phyloP scores from a whole-genome alignment of 225 moss, liverwort and hornwort genomes.

The Marchantia polymorpha region DNA sequence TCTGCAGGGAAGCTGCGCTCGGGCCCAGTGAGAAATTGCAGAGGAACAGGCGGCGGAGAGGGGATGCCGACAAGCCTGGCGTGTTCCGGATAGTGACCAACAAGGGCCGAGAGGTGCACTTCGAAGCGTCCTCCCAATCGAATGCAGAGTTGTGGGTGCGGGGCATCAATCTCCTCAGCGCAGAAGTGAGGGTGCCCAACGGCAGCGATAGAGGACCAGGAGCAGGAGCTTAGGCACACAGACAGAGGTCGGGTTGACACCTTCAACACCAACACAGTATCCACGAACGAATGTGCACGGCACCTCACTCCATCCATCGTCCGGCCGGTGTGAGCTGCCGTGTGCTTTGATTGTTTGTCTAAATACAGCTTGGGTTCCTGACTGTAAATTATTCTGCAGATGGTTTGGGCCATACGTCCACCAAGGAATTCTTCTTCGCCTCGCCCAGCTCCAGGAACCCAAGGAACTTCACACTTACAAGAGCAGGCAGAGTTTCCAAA shows the following conservation, averaged over 20 bases:
- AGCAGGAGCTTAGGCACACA: constrained; percentile 17
- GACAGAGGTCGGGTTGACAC: not conserved
- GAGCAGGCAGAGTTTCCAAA: constrained; percentile 11
- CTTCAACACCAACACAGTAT: not conserved
- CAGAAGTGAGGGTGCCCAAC: constrained; percentile 25
- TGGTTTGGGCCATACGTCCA: not conserved
- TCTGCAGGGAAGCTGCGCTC: constrained; percentile 35
- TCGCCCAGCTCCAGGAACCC: constrained; percentile 14
- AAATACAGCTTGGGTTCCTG: constrained; percentile 13
- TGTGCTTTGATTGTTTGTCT: not conserved
- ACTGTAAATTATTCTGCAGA: constrained; percentile 20
- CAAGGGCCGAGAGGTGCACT: constrained; percentile 48
- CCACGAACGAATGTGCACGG: not conserved
- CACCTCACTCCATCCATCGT: not conserved
- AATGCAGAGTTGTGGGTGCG: constrained; percentile 55
- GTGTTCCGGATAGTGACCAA: constrained; percentile 38
- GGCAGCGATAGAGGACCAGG: constrained; percentile 14
- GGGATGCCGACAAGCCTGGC: constrained; percentile 33
- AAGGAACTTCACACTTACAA: constrained; percentile 7
- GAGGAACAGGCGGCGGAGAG: constrained; percentile 39
- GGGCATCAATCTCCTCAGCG: constrained; percentile 43
- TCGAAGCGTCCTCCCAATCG: constrained; percentile 37
- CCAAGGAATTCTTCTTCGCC: not conserved
- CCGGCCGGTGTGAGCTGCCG: not conserved
- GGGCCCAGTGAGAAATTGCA: constrained; percentile 42